Conservation (phyloP, 2,329 filamentous ascomycete genomes). For the Fusarium chuoi region DNA sequence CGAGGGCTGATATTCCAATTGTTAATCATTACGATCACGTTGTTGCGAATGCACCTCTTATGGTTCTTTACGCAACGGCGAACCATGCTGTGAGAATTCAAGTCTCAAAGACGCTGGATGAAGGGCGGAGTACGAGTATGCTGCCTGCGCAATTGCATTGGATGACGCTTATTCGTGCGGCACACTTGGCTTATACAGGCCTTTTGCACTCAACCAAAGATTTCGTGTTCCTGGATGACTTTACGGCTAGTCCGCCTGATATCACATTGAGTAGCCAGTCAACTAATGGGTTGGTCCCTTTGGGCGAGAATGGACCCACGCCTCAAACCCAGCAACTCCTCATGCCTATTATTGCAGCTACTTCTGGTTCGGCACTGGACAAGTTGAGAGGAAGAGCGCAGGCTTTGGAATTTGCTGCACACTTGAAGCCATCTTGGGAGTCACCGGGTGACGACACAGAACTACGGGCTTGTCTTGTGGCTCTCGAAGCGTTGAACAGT, state of each 20-base stretch:
- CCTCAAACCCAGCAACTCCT: constrained; percentile 4
- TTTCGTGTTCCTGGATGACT: background rate
- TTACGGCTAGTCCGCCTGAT: background rate
- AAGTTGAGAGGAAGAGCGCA: constrained; percentile 1
- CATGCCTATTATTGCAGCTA: constrained; percentile 28
- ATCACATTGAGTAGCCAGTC: background rate
- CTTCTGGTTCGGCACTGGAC: constrained; percentile 14
- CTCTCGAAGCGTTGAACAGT: constrained; percentile 10
- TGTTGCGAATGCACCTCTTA: constrained; percentile 50
- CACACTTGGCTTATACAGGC: constrained; percentile 30
- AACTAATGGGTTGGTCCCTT: background rate
- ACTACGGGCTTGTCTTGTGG: constrained; percentile 11
- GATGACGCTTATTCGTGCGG: constrained; percentile 35
- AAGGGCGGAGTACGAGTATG: background rate
- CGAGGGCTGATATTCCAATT: constrained; percentile 47
- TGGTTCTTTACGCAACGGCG: constrained; percentile 54
- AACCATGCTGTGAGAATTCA: constrained; percentile 52
- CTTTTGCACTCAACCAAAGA: constrained; percentile 3
- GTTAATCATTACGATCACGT: constrained; percentile 44
- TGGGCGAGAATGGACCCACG: constrained; percentile 19
- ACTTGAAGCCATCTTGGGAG: background rate
- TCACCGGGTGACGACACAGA: background rate
- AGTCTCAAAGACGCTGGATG: constrained; percentile 42
- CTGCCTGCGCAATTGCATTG: constrained; percentile 24
- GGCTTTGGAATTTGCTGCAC: background rate